Conservation (phyloP, 2,329 filamentous ascomycete genomes). For the Cladosporium sp. region DNA sequence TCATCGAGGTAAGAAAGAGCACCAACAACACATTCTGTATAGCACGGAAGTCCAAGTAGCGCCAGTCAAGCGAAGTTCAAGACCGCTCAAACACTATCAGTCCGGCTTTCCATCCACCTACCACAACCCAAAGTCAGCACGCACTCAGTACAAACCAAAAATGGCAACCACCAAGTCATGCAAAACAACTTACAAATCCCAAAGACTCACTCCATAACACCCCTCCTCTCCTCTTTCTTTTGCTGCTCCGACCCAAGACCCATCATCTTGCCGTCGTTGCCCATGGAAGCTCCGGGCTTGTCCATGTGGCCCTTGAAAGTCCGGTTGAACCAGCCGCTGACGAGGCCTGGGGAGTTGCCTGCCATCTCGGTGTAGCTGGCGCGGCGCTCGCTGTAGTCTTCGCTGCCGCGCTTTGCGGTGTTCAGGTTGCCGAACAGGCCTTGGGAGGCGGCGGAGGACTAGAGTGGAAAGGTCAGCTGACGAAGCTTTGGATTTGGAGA, state of each 20-base stretch:
- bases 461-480: neutral
- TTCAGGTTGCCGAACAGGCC: constrained; percentile 34
- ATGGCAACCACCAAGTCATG: too few relatives aligned
- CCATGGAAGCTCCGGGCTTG: constrained; percentile 21
- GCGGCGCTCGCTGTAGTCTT: constrained; percentile 37
- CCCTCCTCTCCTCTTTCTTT: constrained; percentile 23
- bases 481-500: neutral
- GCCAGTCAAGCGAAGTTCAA: neutral
- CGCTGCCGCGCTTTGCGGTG: constrained; percentile 35
- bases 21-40: neutral
- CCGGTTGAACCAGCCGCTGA: constrained; percentile 34
- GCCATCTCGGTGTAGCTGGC: constrained; percentile 32
- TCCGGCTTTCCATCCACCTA: constrained; percentile 18
- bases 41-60: neutral
- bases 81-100: constrained; percentile 14
- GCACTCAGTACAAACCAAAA: neutral
- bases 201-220: constrained; percentile 32
- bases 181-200: constrained; percentile 1
- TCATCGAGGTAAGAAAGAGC: neutral
- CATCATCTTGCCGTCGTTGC: constrained; percentile 21
- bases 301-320: constrained; percentile 33
- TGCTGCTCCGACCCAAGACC: constrained; percentile 12
- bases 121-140: neutral
- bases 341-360: constrained; percentile 24
- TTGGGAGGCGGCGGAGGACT: constrained; percentile 28